These are phyloP conservation scores for Mortierella alpina DNA, from an alignment of 192 early-diverging fungal genomes.

Conservation along the genomic window DNA sequence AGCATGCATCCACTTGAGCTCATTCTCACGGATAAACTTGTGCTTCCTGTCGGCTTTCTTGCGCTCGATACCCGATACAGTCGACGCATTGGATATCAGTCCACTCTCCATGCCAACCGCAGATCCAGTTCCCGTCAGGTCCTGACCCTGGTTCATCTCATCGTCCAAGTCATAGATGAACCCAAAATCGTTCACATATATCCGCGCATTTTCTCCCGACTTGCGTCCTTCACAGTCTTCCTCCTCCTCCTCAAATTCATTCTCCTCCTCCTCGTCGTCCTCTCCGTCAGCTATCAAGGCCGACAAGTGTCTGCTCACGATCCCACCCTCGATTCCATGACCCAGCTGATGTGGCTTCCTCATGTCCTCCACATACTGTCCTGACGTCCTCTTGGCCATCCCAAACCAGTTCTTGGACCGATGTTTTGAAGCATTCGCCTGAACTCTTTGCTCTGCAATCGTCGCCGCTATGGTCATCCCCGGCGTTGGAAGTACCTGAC, in stretches of 20 bases:
- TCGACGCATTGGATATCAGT: slow-evolving; percentile 21
- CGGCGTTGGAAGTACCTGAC: neutral
- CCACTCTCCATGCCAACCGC: neutral
- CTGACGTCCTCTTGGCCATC: slow-evolving; percentile 13
- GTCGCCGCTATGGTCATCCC: neutral
- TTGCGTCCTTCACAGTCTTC: slow-evolving; percentile 4
- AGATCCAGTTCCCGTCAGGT: slow-evolving; percentile 30
- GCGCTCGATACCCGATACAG: slow-evolving; percentile 10
- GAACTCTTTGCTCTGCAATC: neutral
- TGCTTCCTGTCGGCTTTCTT: slow-evolving; percentile 27
- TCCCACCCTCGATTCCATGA: slow-evolving; percentile 37
- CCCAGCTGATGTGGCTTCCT: slow-evolving; percentile 32
- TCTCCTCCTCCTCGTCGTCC: slow-evolving; percentile 27
- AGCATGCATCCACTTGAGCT: slow-evolving; percentile 53
- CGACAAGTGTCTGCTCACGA: slow-evolving; percentile 11
- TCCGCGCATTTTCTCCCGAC: slow-evolving; percentile 6
- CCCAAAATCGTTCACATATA: slow-evolving; percentile 46
- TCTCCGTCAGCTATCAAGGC: slow-evolving; percentile 12
- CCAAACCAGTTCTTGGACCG: slow-evolving; percentile 51
- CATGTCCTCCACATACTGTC: slow-evolving; percentile 5
- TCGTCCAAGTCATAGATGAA: slow-evolving; percentile 52
- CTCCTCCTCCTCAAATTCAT: slow-evolving; percentile 18
- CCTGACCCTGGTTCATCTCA: slow-evolving; percentile 42
- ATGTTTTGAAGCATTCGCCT: slow-evolving; percentile 5
- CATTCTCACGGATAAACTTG: slow-evolving; percentile 35